A percentile compares a stretch with the other conserved stretches of the same genome.
Evolutionary conservation across 805 yeast genomes (phyloP).

Genomic region (Schwanniomyces vanrijiae): DNA sequence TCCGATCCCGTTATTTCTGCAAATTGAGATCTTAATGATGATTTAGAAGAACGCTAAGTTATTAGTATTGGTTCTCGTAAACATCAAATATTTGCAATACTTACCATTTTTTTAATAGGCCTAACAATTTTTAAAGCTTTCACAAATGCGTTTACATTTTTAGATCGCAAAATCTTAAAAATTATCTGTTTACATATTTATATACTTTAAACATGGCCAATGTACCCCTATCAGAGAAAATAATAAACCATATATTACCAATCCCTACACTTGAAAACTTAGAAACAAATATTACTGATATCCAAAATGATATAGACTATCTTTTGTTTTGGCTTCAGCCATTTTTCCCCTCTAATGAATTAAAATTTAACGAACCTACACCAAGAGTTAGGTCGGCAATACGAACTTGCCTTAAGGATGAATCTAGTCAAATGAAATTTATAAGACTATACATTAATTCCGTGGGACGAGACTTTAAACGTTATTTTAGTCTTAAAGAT

Average conservation of each 20-base stretch:
- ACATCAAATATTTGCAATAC: neutral
- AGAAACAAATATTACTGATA: slow-evolving; percentile 14
- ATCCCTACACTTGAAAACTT: slow-evolving; percentile 13
- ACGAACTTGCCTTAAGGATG: slow-evolving; percentile 35
- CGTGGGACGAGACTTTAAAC: slow-evolving; percentile 20
- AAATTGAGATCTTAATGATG: slow-evolving; percentile 31
- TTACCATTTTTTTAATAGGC: neutral
- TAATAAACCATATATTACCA: slow-evolving; percentile 13
- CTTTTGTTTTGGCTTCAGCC: slow-evolving; percentile 35
- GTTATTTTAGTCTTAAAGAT: neutral
- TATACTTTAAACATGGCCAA: neutral
- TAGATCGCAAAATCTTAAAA: neutral
- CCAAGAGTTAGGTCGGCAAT: slow-evolving; percentile 38
- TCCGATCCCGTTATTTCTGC: slow-evolving; percentile 40
- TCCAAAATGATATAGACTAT: slow-evolving; percentile 35
- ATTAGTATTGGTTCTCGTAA: neutral
- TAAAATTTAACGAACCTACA: slow-evolving; percentile 22
- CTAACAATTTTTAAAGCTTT: neutral
- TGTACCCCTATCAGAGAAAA: slow-evolving; percentile 8
- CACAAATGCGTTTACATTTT: neutral
- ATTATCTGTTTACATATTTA: neutral
- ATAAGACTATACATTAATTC: slow-evolving; percentile 33
- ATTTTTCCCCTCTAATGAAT: slow-evolving; percentile 16
- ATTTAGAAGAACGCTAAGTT: slow-evolving; percentile 4
- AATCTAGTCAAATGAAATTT: slow-evolving; percentile 30